phyloP scores from a whole-genome alignment of 495 filamentous ascomycete genomes.

The Friedmanniomyces simplex region DNA sequence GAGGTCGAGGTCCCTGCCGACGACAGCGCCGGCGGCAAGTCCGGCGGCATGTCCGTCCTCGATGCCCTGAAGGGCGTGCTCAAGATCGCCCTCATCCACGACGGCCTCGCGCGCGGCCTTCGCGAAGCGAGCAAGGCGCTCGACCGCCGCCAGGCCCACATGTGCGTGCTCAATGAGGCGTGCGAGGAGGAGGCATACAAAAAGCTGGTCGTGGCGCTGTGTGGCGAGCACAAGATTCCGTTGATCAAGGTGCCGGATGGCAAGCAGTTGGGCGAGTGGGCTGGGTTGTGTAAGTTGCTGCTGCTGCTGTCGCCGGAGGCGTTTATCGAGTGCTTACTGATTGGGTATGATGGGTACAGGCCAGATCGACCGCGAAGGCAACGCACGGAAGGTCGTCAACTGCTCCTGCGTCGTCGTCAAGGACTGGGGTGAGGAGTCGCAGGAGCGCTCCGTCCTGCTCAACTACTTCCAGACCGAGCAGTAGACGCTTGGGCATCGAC shows the following conservation, averaged over 20 bases:
- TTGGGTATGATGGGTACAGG: constrained; percentile 41
- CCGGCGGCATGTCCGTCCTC: constrained; percentile 93
- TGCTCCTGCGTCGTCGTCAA: constrained; percentile 99
- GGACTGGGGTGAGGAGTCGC: constrained; percentile 99
- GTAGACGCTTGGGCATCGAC: constrained; percentile 32
- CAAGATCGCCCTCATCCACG: constrained; percentile 97
- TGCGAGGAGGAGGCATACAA: constrained; percentile 99
- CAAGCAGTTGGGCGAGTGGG: constrained; percentile 99
- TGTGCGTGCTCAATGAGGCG: constrained; percentile 97
- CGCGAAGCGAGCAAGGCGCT: constrained; percentile 96
- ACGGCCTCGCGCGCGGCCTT: constrained; percentile 94
- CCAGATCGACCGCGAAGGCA: constrained; percentile 96
- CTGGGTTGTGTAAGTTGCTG: constrained; percentile 84
- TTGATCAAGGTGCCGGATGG: constrained; percentile 99
- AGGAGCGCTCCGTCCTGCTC: constrained; percentile 93
- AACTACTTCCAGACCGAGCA: constrained; percentile 98
- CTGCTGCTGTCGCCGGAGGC: neutral
- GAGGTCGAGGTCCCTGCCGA: constrained; percentile 89
- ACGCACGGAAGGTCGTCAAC: constrained; percentile 99
- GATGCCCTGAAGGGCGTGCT: constrained; percentile 96
- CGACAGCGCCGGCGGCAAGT: constrained; percentile 59
- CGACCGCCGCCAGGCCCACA: constrained; percentile 94
- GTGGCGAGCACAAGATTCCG: constrained; percentile 97
- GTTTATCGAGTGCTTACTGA: neutral
- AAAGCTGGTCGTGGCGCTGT: constrained; percentile 97